Evolutionary conservation across 768 basidiomycete genomes (phyloP), one percentile per base, ranked within the genome.

Genomic region (Cystobasidium onofrii): DNA sequence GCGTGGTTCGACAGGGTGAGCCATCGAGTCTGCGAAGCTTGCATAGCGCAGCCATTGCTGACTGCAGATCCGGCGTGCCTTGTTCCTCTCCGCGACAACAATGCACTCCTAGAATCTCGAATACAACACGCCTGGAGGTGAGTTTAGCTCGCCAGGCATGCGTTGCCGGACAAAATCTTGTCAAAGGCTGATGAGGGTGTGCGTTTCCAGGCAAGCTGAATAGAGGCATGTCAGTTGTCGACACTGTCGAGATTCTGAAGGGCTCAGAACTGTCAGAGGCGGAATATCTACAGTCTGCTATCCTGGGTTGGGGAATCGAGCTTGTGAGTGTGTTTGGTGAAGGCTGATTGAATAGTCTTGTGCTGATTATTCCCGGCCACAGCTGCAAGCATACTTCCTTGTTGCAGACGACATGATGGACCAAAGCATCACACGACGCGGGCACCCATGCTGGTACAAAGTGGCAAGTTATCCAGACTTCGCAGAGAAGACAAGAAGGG

Each of bases 321-420:
- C 84, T 97, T 75, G 94, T 94, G 50, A 39, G 73, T 9, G 34
- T 18, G 25, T 7, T 17, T 29, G 33, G 3, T 3, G 18, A 10
- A 15, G 3, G 33, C 13, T 6, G 34, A 3, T 29, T 23, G 20
- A 13, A 9, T 13, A 36, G n/a, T 9, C 2, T 1, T 27, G 20
- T 43, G 60, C 46, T 52, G 15, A 64, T 2, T 64, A 1, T 61
- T 54, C 33, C 29, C 25, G 6, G 0, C 13, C 23, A 52, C 78
- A 95, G 92, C 86, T 99, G 9, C 95, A 98, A 88, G 93, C 92
- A 0, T 96, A 89, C 83, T 97, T 98, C 88, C 87, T 98, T 71
- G 92, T 96, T 71, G 86, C 91, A 2, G 92, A 99, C 82, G 95
- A 98, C 81, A 93, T 98, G 79, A 99, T 99, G 96, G 95, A 99